Evolutionary conservation across 176 grass and related monocot genomes (phyloP).

Genomic region (Dendrocalamus sinicus): DNA sequence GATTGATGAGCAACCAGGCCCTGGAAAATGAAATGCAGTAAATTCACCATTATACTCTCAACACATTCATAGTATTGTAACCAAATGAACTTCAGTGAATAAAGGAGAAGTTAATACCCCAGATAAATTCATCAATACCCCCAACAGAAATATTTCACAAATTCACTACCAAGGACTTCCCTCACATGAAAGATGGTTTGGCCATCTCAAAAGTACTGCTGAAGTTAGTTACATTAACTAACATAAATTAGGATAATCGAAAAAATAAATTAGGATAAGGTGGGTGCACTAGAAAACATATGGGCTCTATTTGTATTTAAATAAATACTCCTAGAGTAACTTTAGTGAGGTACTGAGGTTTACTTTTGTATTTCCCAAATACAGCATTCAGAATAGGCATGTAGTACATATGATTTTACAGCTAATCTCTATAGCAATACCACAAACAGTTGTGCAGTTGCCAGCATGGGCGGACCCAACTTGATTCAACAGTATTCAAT

Average conservation of each 20-base stretch:
- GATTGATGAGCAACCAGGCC: constrained; percentile 96
- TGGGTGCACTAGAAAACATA: neutral
- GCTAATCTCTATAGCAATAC: neutral
- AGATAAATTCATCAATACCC: constrained; percentile 10
- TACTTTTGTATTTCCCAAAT: neutral
- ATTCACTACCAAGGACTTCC: constrained; percentile 1
- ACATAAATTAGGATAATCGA: neutral
- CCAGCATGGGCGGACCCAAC: too few species aligned
- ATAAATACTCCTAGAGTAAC: neutral
- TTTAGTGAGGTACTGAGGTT: neutral
- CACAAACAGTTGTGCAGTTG: neutral
- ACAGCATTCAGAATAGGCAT: neutral
- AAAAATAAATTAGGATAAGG: neutral
- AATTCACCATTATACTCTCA: constrained; percentile 1
- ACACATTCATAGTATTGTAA: neutral
- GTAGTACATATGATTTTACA: neutral
- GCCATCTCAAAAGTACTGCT: neutral
- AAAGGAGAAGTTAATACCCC: neutral
- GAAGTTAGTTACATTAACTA: neutral
- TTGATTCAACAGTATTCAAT: too few species aligned
- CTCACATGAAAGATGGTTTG: neutral
- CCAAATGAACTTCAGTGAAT: neutral
- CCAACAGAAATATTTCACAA: neutral
- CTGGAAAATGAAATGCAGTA: constrained; percentile 42
- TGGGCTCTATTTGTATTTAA: neutral